Base-by-base conservation (phyloP, 768 basidiomycete species). In the Collybiopsis confluens region DNA sequence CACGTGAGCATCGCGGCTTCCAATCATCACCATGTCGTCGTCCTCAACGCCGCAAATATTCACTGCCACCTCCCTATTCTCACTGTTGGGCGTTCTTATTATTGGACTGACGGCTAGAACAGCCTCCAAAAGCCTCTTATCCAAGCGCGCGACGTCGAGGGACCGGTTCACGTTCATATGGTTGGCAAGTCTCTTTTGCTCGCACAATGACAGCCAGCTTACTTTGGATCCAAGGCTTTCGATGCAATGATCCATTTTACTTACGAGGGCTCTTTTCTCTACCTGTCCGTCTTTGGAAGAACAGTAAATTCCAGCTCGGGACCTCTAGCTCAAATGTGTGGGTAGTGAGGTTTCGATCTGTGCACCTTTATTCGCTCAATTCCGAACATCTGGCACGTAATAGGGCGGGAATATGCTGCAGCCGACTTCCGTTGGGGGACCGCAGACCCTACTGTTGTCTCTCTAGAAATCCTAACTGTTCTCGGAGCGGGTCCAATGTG, bases 361-460 rank as follows among this genome's bases (percentile, higher is more conserved):
- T n/a, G n/a, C n/a, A n/a, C n/a, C n/a, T n/a, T 43, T 20, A 28
- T 21, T 38, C 6, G 45, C 8, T 16, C n/a, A 5, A 18, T 42
- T 8, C 15, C 38, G 20, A 15, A 33, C 30, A 5, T 10, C 27
- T 28, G 24, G 36, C 28, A 21, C 1, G 18, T 23, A 20, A 26
- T 58, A 90, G 89, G 90, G 88, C 85, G 75, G 58, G 90, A 92
- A 65, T 92, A 93, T 62, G 83, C 87, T 21, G 74, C 75, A 2
- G 91, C 90, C 4, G 91, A 94, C 63, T 77, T 80, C 52, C 82
- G 91, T 38, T 94, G 92, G 92, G 91, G 89, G 13, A 64, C 76
- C 41, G 73, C 90, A 0, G 91, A 94, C 62, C 80, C 88, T 1
- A 87, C 86, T 1, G 76, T 92, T 48, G 88, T 94, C 42, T 85